phyloP scores from a whole-genome alignment of 2,329 filamentous ascomycete genomes.

The Penicillium thymicola region DNA sequence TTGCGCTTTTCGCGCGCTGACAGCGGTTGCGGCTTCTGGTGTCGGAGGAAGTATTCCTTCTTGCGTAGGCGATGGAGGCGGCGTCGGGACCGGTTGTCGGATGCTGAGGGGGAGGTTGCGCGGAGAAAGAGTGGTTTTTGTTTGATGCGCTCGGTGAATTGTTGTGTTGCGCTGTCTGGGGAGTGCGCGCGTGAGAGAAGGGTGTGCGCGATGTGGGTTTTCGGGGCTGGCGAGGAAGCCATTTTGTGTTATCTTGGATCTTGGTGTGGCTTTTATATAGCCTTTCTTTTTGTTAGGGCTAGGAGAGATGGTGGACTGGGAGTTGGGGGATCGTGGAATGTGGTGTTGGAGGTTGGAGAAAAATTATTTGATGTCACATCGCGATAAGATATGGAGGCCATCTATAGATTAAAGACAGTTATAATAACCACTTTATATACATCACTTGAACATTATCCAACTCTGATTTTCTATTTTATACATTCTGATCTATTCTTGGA shows the following conservation, averaged over 20 bases:
- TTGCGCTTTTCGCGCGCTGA: conserved; percentile 74
- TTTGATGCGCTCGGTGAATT: conserved; percentile 79
- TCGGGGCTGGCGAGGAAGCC: conserved; percentile 21
- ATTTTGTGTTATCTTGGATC: conserved; percentile 9
- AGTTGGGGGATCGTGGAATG: neutral
- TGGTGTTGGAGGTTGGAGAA: conserved; percentile 5
- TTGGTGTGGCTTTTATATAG: neutral
- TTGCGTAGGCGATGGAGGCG: conserved; percentile 49
- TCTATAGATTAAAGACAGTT: neutral
- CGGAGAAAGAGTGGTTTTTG: conserved; percentile 77
- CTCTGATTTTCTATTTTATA: neutral
- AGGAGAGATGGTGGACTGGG: neutral
- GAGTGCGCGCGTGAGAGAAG: conserved; percentile 78
- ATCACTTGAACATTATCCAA: neutral
- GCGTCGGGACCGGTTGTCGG: conserved; percentile 54
- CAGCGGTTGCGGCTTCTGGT: conserved; percentile 63
- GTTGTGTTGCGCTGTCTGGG: conserved; percentile 64
- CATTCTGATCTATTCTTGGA: neutral
- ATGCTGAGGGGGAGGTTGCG: conserved; percentile 65
- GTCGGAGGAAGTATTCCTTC: conserved; percentile 45
- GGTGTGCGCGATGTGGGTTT: conserved; percentile 52
- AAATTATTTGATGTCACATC: conserved; percentile 18
- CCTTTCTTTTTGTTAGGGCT: neutral
- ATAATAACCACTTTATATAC: neutral
- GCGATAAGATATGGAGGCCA: conserved; percentile 10